phyloP scores from a whole-genome alignment of 2,329 filamentous ascomycete genomes.

The Calonectria multiphialidica region DNA sequence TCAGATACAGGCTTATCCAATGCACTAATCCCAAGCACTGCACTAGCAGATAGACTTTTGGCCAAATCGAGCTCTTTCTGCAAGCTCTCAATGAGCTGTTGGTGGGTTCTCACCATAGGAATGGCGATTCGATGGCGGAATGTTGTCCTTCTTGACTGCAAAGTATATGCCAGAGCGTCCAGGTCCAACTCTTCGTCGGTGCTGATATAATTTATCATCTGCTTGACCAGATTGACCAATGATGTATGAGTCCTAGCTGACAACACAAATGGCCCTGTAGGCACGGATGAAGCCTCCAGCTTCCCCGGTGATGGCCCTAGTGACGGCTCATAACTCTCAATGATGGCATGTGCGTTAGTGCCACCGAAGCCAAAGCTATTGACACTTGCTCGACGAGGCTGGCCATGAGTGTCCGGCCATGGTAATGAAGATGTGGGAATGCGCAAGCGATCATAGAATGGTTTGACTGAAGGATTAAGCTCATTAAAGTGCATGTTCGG shows the following conservation, averaged over 20 bases:
- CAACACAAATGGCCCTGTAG: background rate
- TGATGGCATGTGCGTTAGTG: no score
- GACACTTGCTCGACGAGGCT: background rate
- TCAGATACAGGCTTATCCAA: background rate
- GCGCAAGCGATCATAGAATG: background rate
- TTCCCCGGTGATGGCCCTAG: no score
- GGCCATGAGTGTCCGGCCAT: background rate
- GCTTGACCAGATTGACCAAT: background rate
- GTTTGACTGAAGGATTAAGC: background rate
- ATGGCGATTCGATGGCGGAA: background rate
- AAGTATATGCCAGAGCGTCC: background rate
- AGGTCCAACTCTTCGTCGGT: background rate
- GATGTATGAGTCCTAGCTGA: background rate
- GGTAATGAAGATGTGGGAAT: background rate
- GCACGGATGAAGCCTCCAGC: background rate
- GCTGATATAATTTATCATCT: background rate
- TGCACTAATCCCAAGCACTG: background rate
- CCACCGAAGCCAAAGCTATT: background rate
- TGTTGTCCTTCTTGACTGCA: background rate
- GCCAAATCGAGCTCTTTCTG: background rate
- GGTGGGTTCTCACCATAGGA: background rate
- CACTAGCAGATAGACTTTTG: background rate
- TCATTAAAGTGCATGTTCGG: background rate
- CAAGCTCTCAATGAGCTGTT: background rate
- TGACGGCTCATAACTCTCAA: background rate